Conservation (phyloP, 1,139 yeast genomes). For the Lodderomyces beijingensis region DNA sequence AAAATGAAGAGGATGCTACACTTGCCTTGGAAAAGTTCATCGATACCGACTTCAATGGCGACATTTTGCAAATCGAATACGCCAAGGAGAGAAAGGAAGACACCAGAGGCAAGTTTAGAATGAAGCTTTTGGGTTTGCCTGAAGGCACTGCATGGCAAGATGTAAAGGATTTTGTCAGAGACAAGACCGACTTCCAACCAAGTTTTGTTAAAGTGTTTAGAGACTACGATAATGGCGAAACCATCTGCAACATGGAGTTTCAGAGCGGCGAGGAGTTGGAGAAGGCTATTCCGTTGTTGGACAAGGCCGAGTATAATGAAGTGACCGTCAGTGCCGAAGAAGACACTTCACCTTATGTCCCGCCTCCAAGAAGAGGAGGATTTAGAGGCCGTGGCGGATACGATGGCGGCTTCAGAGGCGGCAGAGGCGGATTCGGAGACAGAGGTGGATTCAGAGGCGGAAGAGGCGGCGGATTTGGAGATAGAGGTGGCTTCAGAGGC, state of each 20-base stretch:
- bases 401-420: slow-evolving; percentile 37
- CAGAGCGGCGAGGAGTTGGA: slow-evolving; percentile 69
- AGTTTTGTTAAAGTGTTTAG: slow-evolving; percentile 70
- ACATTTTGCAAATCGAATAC: slow-evolving; percentile 60
- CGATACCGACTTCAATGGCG: slow-evolving; percentile 57
- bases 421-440: slow-evolving; percentile 39
- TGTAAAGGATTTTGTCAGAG: slow-evolving; percentile 74
- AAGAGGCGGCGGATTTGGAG: slow-evolving; percentile 35
- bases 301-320: slow-evolving; percentile 71
- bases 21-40: slow-evolving; percentile 62
- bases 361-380: slow-evolving; percentile 52
- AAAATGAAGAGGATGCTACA: slow-evolving; percentile 59
- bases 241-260: slow-evolving; percentile 77
- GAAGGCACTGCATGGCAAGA: slow-evolving; percentile 83
- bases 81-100: slow-evolving; percentile 59
- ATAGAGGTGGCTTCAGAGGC: slow-evolving; percentile 40
- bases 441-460: slow-evolving; percentile 43
- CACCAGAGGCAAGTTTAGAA: slow-evolving; percentile 69
- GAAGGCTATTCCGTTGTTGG: slow-evolving; percentile 62
- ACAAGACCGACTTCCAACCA: slow-evolving; percentile 60
- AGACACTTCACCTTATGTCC: slow-evolving; percentile 75
- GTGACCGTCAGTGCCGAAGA: slow-evolving; percentile 63
- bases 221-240: slow-evolving; percentile 55
- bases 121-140: slow-evolving; percentile 64
- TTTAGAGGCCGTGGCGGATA: slow-evolving; percentile 38